phyloP scores from a whole-genome alignment of 106 monocot genomes.

The Ottelia alismoides region DNA sequence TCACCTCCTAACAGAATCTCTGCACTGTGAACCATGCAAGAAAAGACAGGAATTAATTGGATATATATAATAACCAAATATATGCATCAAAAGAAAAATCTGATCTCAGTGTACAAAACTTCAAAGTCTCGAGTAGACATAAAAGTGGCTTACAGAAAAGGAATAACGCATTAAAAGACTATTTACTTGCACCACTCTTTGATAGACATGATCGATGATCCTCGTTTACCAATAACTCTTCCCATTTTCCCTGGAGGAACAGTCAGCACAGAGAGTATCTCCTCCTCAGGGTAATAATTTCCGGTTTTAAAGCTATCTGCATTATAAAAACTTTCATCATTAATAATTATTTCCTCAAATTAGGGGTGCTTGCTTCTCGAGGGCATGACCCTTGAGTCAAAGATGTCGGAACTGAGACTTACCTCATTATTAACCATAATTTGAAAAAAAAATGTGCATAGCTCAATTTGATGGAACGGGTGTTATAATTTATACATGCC shows the following conservation, averaged over 20 bases:
- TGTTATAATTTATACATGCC: no score
- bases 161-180: background rate
- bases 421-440: no score
- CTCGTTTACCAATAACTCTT: constrained; percentile 77
- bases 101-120: no score
- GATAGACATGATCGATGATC: constrained; percentile 50
- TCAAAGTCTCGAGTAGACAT: background rate
- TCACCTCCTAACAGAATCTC: constrained; percentile 76
- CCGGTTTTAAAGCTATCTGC: constrained; percentile 46
- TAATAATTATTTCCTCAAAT: no score
- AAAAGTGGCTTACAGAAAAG: background rate
- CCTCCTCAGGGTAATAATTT: constrained; percentile 37
- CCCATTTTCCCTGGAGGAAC: constrained; percentile 97
- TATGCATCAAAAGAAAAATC: background rate
- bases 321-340: constrained; percentile 1
- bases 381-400: no score
- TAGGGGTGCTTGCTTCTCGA: no score
- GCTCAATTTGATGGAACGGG: no score
- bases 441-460: no score
- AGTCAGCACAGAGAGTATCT: constrained; percentile 76
- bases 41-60: background rate
- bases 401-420: no score
- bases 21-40: constrained; percentile 35
- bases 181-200: constrained; percentile 84
- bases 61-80: background rate